A percentile compares a stretch with the other conserved stretches of the same genome.
Evolutionary conservation across 768 basidiomycete species (phyloP).

Genomic region (Vishniacozyma victoriae): DNA sequence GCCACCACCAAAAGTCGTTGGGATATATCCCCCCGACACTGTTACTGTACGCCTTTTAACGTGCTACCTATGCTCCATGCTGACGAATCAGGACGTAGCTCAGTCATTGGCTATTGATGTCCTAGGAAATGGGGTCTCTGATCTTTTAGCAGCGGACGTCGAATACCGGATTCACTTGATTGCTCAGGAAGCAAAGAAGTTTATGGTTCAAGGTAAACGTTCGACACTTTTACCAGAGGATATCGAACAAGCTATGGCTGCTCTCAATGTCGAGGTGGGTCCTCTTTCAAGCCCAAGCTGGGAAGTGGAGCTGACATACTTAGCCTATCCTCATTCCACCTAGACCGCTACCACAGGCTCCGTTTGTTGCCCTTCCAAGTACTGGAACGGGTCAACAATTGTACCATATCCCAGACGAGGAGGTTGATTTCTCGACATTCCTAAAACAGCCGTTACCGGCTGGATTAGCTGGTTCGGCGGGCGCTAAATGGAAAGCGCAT

Average conservation of each 20-base stretch:
- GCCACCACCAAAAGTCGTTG: constrained; percentile 28
- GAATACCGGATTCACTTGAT: constrained; percentile 95
- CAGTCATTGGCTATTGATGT: constrained; percentile 73
- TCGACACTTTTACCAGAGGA: constrained; percentile 85
- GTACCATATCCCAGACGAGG: constrained; percentile 93
- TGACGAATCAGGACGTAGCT: constrained; percentile 91
- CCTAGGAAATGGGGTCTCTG: constrained; percentile 71
- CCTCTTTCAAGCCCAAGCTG: background rate
- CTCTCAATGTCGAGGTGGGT: constrained; percentile 76
- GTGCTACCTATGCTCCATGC: background rate
- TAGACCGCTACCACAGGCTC: constrained; percentile 54
- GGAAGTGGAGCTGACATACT: background rate
- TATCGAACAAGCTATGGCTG: constrained; percentile 87
- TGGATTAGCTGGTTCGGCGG: constrained; percentile 30
- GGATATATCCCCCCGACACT: constrained; percentile 37
- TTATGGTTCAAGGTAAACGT: constrained; percentile 88
- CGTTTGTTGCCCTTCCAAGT: constrained; percentile 37
- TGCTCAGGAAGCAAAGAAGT: constrained; percentile 84
- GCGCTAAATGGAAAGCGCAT: constrained; percentile 59
- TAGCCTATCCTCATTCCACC: constrained; percentile 77
- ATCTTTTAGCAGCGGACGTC: constrained; percentile 85
- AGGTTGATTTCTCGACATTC: constrained; percentile 90
- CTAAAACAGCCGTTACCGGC: constrained; percentile 54
- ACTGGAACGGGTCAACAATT: constrained; percentile 46
- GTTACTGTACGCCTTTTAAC: constrained; percentile 16